Conservation (phyloP, 2,329 filamentous ascomycete species). For the Escovopsis weberi region DNA sequence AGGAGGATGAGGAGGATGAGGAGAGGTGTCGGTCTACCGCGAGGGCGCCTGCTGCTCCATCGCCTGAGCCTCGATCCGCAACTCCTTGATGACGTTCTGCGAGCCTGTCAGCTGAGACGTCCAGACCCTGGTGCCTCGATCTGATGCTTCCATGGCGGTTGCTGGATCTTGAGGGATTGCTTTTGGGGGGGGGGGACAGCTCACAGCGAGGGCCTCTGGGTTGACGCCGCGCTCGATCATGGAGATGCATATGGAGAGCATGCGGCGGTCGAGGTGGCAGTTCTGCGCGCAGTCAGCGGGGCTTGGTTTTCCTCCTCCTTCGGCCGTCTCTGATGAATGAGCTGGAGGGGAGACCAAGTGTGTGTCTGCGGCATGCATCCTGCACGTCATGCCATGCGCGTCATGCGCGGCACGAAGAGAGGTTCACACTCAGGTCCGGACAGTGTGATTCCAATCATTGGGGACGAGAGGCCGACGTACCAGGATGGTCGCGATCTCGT, state of each 20-base stretch:
- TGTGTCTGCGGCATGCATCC: too few species aligned
- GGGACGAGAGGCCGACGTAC: constrained; percentile 34
- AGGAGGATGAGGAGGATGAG: too few species aligned
- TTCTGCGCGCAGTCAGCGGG: constrained; percentile 42
- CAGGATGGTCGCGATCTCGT: constrained; percentile 78
- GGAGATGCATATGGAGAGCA: constrained; percentile 87
- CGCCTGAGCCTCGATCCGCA: constrained; percentile 41
- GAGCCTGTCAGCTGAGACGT: background rate
- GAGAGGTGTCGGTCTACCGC: background rate
- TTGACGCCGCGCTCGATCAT: constrained; percentile 96
- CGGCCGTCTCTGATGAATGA: background rate
- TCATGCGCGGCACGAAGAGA: constrained; percentile 1
- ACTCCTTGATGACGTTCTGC: constrained; percentile 45
- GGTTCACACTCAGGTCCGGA: background rate
- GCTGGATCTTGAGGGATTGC: background rate
- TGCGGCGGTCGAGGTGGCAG: constrained; percentile 79
- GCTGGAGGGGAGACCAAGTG: too few species aligned
- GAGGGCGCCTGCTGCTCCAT: constrained; percentile 21
- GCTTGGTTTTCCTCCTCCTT: background rate
- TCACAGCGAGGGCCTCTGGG: constrained; percentile 82
- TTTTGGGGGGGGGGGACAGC: constrained; percentile 16
- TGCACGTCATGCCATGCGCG: too few species aligned
- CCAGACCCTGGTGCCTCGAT: background rate
- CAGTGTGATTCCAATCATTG: too few species aligned
- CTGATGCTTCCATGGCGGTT: background rate